Evolutionary conservation across 2,329 filamentous ascomycete genomes (phyloP).

Genomic region (Beauveria brongniartii): DNA sequence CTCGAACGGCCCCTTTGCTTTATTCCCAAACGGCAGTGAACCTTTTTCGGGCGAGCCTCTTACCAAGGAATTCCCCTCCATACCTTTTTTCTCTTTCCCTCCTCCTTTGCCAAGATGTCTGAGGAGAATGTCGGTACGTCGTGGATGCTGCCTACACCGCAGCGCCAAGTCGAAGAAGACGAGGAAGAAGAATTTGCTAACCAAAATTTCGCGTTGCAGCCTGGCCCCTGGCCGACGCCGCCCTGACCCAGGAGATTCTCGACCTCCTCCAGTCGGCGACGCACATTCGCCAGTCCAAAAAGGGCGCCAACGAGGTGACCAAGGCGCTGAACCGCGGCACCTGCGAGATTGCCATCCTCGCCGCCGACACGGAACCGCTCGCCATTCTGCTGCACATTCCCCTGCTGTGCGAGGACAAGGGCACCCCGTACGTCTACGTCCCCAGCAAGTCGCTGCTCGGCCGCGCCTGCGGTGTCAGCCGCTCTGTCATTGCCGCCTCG

Average conservation of each 20-base stretch:
- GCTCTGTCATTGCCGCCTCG: conserved; percentile 76
- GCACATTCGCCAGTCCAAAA: conserved; percentile 67
- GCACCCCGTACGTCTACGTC: conserved; percentile 58
- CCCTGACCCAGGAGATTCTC: conserved; percentile 72
- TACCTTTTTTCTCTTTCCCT: background rate
- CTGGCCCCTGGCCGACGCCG: conserved; percentile 65
- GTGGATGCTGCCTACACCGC: background rate
- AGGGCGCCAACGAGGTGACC: conserved; percentile 77
- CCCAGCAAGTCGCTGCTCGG: conserved; percentile 78
- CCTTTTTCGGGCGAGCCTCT: conserved; percentile 35
- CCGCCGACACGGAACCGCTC: conserved; percentile 77
- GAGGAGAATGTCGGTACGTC: conserved; percentile 20
- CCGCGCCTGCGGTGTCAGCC: conserved; percentile 80
- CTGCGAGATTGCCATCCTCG: conserved; percentile 79
- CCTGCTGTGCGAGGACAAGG: conserved; percentile 77
- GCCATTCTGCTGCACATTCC: conserved; percentile 86
- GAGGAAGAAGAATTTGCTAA: background rate
- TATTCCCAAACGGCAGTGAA: conserved; percentile 43
- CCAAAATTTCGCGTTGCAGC: conserved; percentile 29
- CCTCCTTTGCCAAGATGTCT: conserved; percentile 16
- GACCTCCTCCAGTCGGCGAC: conserved; percentile 70
- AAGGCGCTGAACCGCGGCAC: conserved; percentile 90
- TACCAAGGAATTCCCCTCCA: conserved; percentile 9
- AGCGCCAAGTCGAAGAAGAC: background rate
- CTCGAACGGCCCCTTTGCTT: background rate